Base-by-base conservation (phyloP, 225 moss, liverwort and hornwort genomes). In the Pleurozium schreberi region DNA sequence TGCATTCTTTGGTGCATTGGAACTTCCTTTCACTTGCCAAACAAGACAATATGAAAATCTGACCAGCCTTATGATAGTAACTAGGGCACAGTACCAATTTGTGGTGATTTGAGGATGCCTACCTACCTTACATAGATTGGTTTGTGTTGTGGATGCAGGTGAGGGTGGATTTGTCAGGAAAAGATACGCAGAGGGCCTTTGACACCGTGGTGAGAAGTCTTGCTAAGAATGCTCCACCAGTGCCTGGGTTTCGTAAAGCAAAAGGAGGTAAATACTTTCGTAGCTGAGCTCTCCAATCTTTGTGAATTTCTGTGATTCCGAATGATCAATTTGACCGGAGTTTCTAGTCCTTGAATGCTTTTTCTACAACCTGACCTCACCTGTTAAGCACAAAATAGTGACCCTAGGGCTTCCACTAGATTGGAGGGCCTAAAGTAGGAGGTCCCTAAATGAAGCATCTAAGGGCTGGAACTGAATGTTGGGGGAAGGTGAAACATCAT, bases 191-290 rank as follows among this genome's bases (percentile, higher is more conserved):
- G 92, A 94, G 90, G 80, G 95, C 97, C 42, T 97, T 92, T 86
- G 97, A 97, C 89, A 88, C 93, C 62, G 93, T 97, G 82, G 90
- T 96, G 84, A 93, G 95, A 87, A 92, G 96, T 43, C 96, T 97
- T 68, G 95, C 96, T 3, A 97, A 90, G 87, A 91, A 95, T 87
- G 95, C 97, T 59, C 97, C 97, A 42, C 97, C 96, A 76, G 95
- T 96, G 26, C 96, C 95, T 75, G 96, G 97, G 36, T 97, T 97
- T 78, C 96, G 96, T 22, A 97, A 93, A 92, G 96, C 97, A 36
- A 97, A 95, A 93, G 97, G 97, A 95, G 97, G 97, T 95, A 59
- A 57, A 57, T 20, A 57, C 8, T 20, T 57, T 57, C 57, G 57
- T 19, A 36, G 59, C 87, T 13, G 38, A n/a, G 57, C 64, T 89